These are phyloP conservation scores for Pyrenophora graminea DNA, from an alignment of 2,329 filamentous ascomycete genomes.

Conservation along the genomic window DNA sequence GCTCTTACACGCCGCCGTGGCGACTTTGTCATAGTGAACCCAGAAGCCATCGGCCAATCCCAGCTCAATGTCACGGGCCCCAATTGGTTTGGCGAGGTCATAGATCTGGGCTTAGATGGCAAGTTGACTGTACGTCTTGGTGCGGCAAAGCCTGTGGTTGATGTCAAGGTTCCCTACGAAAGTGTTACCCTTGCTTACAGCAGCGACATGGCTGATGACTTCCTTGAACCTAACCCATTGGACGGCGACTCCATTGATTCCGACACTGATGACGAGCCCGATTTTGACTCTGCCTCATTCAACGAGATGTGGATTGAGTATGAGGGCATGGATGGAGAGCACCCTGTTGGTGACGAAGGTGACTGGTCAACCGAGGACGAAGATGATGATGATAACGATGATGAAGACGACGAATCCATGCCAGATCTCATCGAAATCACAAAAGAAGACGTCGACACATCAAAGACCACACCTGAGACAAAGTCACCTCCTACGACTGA, in stretches of 20 bases:
- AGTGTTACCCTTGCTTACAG: constrained; percentile 55
- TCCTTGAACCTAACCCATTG: constrained; percentile 27
- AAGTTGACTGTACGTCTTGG: constrained; percentile 59
- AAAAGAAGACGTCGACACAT: constrained; percentile 31
- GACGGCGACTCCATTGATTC: constrained; percentile 36
- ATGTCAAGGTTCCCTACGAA: constrained; percentile 56
- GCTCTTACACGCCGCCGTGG: constrained; percentile 55
- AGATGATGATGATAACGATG: constrained; percentile 37
- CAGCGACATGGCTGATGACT: constrained; percentile 46
- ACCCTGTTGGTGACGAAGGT: constrained; percentile 36
- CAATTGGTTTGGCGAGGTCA: constrained; percentile 62
- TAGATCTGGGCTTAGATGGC: constrained; percentile 59
- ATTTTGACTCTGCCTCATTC: constrained; percentile 39
- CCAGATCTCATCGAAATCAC: constrained; percentile 28
- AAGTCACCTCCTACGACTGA: constrained; percentile 27
- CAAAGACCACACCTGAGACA: constrained; percentile 43
- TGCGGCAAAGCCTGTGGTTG: constrained; percentile 53
- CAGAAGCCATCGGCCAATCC: constrained; percentile 21
- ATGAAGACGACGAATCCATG: constrained; percentile 41
- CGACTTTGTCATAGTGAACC: constrained; percentile 59
- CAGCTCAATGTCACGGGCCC: constrained; percentile 26
- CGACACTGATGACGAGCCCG: constrained; percentile 40
- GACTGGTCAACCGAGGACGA: constrained; percentile 47
- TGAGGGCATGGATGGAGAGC: constrained; percentile 43
- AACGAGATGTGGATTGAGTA: constrained; percentile 48